phyloP scores from a whole-genome alignment of 2,329 filamentous ascomycete genomes.

The Aspergillus japonicus region DNA sequence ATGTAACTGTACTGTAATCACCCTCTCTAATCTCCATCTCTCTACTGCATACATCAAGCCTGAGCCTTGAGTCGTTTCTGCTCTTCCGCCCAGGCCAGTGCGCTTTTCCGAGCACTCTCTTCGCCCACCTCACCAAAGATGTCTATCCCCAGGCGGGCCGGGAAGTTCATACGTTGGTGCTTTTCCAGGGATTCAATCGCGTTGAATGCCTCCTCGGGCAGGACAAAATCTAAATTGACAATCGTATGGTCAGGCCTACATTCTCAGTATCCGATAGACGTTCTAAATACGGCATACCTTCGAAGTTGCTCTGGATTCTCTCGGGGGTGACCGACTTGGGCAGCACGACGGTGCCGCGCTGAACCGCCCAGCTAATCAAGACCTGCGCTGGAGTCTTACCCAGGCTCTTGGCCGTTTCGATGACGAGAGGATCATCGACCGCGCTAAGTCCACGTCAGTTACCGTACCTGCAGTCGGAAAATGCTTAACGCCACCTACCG shows the following conservation, averaged over 20 bases:
- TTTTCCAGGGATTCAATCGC: constrained; percentile 16
- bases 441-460: constrained; percentile 8
- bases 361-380: constrained; percentile 17
- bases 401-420: constrained; percentile 10
- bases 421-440: constrained; percentile 16
- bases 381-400: constrained; percentile 16
- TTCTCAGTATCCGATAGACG: too few relatives aligned
- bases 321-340: constrained; percentile 17
- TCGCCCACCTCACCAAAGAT: constrained; percentile 18
- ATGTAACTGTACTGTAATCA: too few relatives aligned
- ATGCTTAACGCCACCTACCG: constrained; percentile 2
- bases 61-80: constrained; percentile 19
- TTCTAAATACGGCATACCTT: constrained; percentile 1
- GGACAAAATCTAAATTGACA: constrained; percentile 13
- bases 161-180: constrained; percentile 19
- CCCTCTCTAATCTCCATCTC: too few relatives aligned
- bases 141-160: constrained; percentile 15
- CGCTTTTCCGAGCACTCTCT: constrained; percentile 13
- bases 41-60: neutral
- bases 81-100: constrained; percentile 16
- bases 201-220: constrained; percentile 14
- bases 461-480: neutral
- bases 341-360: constrained; percentile 18
- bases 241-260: neutral
- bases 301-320: constrained; percentile 17